These are phyloP conservation scores for Fusarium euwallaceae DNA, from an alignment of 2,329 filamentous ascomycete species.

Conservation along the genomic window DNA sequence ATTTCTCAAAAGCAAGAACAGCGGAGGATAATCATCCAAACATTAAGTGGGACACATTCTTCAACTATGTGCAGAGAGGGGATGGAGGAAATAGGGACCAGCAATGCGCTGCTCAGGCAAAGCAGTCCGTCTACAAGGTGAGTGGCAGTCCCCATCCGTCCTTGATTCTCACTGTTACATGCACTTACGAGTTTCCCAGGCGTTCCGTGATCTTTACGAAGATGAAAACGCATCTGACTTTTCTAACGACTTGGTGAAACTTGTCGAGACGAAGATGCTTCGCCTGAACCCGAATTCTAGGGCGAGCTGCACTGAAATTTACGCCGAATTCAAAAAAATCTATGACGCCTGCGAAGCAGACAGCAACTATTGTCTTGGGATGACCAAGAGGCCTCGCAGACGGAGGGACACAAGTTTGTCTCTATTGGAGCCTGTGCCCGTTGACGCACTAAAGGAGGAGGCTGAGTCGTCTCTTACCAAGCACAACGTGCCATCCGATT, in stretches of 20 bases:
- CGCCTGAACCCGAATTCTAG: not conserved
- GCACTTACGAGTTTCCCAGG: not conserved
- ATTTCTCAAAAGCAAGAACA: not conserved
- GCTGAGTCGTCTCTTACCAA: not conserved
- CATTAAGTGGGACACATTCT: slow-evolving; percentile 3
- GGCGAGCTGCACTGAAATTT: not conserved
- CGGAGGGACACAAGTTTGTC: not conserved
- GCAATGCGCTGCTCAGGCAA: not conserved
- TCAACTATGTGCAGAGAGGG: not conserved
- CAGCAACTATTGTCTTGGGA: not conserved
- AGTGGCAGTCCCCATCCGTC: not conserved
- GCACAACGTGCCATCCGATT: not conserved
- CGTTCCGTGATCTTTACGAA: slow-evolving; percentile 1
- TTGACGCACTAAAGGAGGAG: not conserved
- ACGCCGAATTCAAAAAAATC: not conserved
- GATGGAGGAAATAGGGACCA: not conserved
- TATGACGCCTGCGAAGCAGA: not conserved
- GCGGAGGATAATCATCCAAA: not conserved
- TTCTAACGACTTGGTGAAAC: not conserved
- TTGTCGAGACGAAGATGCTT: not conserved
- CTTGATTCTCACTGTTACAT: not conserved
- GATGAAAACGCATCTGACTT: slow-evolving; percentile 4
- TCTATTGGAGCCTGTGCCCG: not conserved
- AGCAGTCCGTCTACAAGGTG: not conserved
- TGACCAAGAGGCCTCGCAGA: not conserved